These are phyloP conservation scores for Boletus semigastroideus DNA, from an alignment of 1,284 basidiomycete species.

Conservation along the genomic window DNA sequence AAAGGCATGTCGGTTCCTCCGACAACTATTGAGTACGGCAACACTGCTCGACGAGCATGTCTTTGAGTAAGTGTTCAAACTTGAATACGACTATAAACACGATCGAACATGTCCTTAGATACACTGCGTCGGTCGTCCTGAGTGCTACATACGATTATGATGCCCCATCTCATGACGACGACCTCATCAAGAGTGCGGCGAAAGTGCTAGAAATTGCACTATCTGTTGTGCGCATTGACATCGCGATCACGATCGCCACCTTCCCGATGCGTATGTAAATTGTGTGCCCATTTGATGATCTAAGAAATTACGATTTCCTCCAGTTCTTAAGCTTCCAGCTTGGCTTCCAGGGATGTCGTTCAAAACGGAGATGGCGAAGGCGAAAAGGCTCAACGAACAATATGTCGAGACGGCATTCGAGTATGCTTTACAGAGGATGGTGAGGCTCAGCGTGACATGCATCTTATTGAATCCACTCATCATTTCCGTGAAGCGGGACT, in stretches of 20 bases:
- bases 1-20: conserved; percentile 16
- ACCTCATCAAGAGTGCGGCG: conserved; percentile 1
- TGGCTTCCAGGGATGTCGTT: conserved; percentile 26
- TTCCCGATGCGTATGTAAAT: conserved; percentile 16
- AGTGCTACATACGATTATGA: conserved; percentile 18
- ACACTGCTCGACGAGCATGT: conserved; percentile 9
- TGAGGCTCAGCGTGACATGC: background rate
- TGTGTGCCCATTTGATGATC: background rate
- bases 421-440: conserved; percentile 9
- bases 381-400: background rate
- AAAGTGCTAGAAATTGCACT: background rate
- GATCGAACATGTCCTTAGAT: conserved; percentile 1
- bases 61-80: conserved; percentile 3
- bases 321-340: conserved; percentile 14
- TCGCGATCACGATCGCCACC: conserved; percentile 2
- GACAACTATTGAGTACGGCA: conserved; percentile 7
- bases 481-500: background rate
- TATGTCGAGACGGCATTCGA: conserved; percentile 20
- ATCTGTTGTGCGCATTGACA: conserved; percentile 4
- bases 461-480: background rate
- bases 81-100: too few relatives aligned
- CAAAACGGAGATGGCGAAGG: conserved; percentile 10
- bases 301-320: background rate
- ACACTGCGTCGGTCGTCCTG: conserved; percentile 9
- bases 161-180: conserved; percentile 8